phyloP scores from a whole-genome alignment of 2,329 filamentous ascomycete genomes.

The Talaromyces islandicus region DNA sequence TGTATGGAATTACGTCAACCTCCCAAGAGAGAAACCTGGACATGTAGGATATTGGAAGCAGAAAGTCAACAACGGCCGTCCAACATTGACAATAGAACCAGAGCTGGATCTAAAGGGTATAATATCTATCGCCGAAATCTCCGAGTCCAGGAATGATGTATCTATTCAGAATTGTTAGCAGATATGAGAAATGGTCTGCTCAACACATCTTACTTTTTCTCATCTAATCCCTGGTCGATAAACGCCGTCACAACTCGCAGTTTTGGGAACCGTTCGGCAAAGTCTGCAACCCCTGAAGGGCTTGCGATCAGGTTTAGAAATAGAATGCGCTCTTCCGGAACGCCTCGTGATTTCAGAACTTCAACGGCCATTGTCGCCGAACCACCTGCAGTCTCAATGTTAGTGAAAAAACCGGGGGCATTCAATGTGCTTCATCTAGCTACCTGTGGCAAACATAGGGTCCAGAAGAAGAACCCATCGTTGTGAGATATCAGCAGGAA shows the following conservation, averaged over 20 bases:
- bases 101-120: constrained; percentile 62
- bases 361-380: constrained; percentile 97
- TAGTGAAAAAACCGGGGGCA: background rate
- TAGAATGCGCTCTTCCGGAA: constrained; percentile 89
- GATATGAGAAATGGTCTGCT: background rate
- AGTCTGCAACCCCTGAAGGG: constrained; percentile 82
- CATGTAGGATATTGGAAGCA: background rate
- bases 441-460: constrained; percentile 98
- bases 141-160: constrained; percentile 93
- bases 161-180: constrained; percentile 43
- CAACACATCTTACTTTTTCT: constrained; percentile 71
- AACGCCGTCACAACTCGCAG: constrained; percentile 92
- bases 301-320: constrained; percentile 98
- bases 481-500: constrained; percentile 86
- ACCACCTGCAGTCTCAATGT: constrained; percentile 56
- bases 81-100: background rate
- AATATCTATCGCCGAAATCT: constrained; percentile 94
- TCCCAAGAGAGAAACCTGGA: background rate
- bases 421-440: constrained; percentile 15
- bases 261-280: constrained; percentile 82
- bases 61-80: background rate
- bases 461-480: constrained; percentile 92
- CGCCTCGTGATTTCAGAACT: constrained; percentile 80
- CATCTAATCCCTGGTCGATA: constrained; percentile 90
- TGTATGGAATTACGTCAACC: background rate